These are phyloP conservation scores for Ophiostoma pallidulum DNA, from an alignment of 2,329 filamentous ascomycete genomes.

Conservation along the genomic window DNA sequence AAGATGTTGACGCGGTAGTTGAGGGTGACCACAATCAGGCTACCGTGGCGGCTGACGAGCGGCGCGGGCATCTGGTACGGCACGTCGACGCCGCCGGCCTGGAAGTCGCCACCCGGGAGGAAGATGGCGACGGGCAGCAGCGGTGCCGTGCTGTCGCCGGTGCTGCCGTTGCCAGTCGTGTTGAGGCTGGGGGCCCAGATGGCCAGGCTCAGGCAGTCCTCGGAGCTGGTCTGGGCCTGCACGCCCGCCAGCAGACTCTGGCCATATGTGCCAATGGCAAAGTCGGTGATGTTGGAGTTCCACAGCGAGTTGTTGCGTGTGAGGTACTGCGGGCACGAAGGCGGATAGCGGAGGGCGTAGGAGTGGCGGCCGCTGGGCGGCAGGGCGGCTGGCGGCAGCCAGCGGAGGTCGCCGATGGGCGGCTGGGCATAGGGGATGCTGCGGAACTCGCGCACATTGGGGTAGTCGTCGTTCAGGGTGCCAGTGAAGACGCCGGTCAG, in stretches of 20 bases:
- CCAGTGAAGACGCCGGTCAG: constrained; percentile 27
- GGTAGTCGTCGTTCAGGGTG: constrained; percentile 23
- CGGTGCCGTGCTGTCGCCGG: neutral
- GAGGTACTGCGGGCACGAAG: constrained; percentile 20
- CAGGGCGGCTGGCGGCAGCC: constrained; percentile 17
- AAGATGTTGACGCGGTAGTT: constrained; percentile 31
- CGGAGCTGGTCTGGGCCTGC: constrained; percentile 19
- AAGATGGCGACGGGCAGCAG: constrained; percentile 14
- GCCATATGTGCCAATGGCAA: constrained; percentile 23
- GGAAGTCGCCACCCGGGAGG: constrained; percentile 24
- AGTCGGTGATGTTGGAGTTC: constrained; percentile 23
- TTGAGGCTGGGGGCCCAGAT: constrained; percentile 15
- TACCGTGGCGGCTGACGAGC: constrained; percentile 8
- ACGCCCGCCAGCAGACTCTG: constrained; percentile 22
- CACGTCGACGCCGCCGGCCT: constrained; percentile 12
- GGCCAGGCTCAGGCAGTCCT: constrained; percentile 15
- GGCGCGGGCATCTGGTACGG: constrained; percentile 16
- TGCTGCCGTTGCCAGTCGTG: neutral
- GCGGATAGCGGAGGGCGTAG: constrained; percentile 18
- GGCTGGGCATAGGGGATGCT: constrained; percentile 29
- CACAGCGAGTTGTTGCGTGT: constrained; percentile 20
- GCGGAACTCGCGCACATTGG: constrained; percentile 29
- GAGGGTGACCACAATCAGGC: constrained; percentile 19
- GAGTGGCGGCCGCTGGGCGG: constrained; percentile 14
- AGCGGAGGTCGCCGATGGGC: constrained; percentile 15